Conservation (phyloP, 2,329 filamentous ascomycete species). For the Sordariomycetes sp. region DNA sequence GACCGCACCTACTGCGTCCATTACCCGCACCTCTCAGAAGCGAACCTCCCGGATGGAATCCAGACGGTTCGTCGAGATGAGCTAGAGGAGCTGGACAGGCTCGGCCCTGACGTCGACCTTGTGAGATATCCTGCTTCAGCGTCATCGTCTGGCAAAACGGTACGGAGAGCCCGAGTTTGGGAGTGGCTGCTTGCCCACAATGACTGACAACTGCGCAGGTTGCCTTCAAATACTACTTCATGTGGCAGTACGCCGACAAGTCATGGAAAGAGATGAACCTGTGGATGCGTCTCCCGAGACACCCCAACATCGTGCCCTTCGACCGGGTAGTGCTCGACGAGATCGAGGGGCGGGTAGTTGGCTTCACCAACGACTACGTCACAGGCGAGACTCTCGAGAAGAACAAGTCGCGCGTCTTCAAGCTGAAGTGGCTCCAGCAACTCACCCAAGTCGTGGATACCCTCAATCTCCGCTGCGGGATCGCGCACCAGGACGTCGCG, state of each 20-base stretch:
- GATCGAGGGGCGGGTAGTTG: constrained; percentile 19
- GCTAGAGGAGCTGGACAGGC: constrained; percentile 18
- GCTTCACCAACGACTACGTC: constrained; percentile 24
- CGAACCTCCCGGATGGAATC: constrained; percentile 9
- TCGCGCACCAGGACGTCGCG: constrained; percentile 27
- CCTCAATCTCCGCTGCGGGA: constrained; percentile 24
- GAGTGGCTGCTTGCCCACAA: too few relatives aligned
- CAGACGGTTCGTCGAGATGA: constrained; percentile 11
- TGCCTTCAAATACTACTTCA: constrained; percentile 26
- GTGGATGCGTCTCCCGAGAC: constrained; percentile 21
- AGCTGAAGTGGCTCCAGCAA: constrained; percentile 24
- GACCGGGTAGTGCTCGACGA: constrained; percentile 23
- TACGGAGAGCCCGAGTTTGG: too few relatives aligned
- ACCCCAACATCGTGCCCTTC: constrained; percentile 26
- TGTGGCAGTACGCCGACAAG: constrained; percentile 8
- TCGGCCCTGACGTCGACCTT: constrained; percentile 16
- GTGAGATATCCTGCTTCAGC: too few relatives aligned
- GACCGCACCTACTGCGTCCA: constrained; percentile 15
- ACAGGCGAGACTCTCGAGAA: constrained; percentile 21
- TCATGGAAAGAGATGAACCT: constrained; percentile 26
- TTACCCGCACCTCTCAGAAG: constrained; percentile 12
- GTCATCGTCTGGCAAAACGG: too few relatives aligned
- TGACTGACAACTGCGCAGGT: too few relatives aligned
- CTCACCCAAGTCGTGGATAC: constrained; percentile 24
- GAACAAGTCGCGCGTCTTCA: constrained; percentile 19